phyloP scores from a whole-genome alignment of 1,139 yeast genomes.

The Sugiyamaella grinbergsii region DNA sequence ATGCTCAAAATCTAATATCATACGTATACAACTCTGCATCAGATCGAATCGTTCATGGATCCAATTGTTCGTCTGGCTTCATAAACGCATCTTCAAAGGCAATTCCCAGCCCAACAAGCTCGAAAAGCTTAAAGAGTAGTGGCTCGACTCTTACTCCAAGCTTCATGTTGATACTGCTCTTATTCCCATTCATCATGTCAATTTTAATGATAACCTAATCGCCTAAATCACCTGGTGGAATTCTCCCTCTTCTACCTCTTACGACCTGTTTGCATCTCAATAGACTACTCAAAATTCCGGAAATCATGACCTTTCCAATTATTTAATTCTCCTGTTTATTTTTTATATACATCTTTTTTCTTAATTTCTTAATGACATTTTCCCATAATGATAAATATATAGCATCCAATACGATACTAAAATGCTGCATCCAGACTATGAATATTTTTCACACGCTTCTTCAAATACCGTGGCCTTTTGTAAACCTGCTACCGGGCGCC shows the following conservation, averaged over 20 bases:
- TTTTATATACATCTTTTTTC: not conserved
- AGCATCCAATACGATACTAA: not conserved
- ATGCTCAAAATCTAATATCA: conserved; percentile 31
- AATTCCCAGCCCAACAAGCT: conserved; percentile 15
- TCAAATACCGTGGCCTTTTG: conserved; percentile 37
- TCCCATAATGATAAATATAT: conserved; percentile 6
- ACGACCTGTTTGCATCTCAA: conserved; percentile 11
- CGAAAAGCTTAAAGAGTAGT: conserved; percentile 7
- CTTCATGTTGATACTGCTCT: conserved; percentile 4
- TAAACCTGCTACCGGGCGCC: conserved; percentile 18
- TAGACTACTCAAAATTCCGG: conserved; percentile 3
- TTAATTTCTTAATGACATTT: conserved; percentile 2
- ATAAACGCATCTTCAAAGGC: conserved; percentile 28
- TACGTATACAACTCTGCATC: conserved; percentile 39
- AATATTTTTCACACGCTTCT: conserved; percentile 28
- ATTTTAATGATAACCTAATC: conserved; percentile 7
- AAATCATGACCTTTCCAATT: conserved; percentile 14
- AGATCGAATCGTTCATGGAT: conserved; percentile 22
- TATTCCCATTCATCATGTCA: conserved; percentile 6
- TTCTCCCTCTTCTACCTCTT: not conserved
- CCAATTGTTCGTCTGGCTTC: conserved; percentile 30
- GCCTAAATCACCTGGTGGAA: too few relatives aligned
- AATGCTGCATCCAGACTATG: conserved; percentile 4
- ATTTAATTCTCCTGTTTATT: too few relatives aligned
- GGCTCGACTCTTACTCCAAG: conserved; percentile 14